phyloP scores from a whole-genome alignment of 2,329 filamentous ascomycete species.

The Microdochium paspali region DNA sequence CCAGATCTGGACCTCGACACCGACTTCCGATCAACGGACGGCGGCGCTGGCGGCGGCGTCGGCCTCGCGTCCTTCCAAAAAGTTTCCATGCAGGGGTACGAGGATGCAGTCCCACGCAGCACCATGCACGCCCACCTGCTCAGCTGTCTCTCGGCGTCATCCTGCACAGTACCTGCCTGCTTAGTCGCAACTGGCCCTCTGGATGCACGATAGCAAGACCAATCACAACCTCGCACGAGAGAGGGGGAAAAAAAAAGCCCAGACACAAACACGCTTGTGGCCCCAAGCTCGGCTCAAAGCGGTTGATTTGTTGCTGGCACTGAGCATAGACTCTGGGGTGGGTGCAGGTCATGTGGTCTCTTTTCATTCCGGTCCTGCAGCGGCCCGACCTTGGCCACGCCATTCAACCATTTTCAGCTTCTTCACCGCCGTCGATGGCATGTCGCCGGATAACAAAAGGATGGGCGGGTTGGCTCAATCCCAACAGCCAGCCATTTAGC shows the following conservation, averaged over 20 bases:
- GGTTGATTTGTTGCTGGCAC: neutral
- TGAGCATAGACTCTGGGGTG: neutral
- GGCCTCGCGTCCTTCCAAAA: neutral
- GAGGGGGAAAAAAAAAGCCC: neutral
- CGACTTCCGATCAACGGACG: too few species aligned
- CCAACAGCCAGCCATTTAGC: too few species aligned
- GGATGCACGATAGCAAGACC: neutral
- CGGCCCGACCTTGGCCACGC: too few species aligned
- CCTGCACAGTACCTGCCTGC: neutral
- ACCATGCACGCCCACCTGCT: neutral
- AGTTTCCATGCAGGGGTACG: neutral
- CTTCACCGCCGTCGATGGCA: too few species aligned
- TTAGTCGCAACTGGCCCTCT: neutral
- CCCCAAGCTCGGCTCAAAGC: neutral
- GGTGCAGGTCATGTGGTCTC: neutral
- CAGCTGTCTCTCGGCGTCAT: neutral
- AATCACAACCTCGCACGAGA: too few species aligned
- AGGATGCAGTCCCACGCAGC: neutral
- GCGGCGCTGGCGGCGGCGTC: neutral
- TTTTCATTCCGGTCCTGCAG: too few species aligned
- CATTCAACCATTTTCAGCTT: too few species aligned
- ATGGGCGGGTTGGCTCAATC: too few species aligned
- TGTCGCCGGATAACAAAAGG: too few species aligned
- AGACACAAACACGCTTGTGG: neutral
- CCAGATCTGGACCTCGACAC: too few species aligned